Percentiles rank a stretch among this genome's conserved stretches.
These are phyloP conservation scores for Oryza rufipogon DNA, from an alignment of 176 grass and related monocot genomes.

Conservation along the genomic window DNA sequence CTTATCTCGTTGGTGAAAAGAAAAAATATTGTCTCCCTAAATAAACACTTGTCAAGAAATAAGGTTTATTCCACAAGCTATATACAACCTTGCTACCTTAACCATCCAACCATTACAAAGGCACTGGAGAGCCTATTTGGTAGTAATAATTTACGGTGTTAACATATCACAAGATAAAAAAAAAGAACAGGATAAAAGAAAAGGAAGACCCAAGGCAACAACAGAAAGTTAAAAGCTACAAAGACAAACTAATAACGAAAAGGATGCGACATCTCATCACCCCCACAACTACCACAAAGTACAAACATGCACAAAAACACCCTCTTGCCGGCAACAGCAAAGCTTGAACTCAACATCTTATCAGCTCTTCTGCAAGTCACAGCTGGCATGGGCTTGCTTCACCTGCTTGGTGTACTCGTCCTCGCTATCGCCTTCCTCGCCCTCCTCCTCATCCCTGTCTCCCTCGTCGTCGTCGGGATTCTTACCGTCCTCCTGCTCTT, in stretches of 20 bases:
- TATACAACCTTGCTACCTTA: constrained; percentile 30
- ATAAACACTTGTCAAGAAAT: not conserved
- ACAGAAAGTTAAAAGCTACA: not conserved
- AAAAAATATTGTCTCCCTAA: no score
- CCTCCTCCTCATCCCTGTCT: constrained; percentile 30
- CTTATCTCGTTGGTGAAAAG: no score
- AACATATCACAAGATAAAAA: not conserved
- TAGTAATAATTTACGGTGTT: constrained; percentile 46
- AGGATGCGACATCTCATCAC: constrained; percentile 19
- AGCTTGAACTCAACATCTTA: constrained; percentile 8
- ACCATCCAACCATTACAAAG: constrained; percentile 49
- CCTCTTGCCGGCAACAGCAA: not conserved
- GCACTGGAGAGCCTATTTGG: constrained; percentile 16
- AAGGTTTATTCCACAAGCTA: constrained; percentile 34
- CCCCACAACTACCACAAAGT: constrained; percentile 36
- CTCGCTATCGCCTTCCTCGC: constrained; percentile 58
- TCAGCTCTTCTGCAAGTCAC: constrained; percentile 60
- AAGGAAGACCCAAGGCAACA: not conserved
- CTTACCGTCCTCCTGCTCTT: constrained; percentile 67
- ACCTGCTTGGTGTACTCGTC: constrained; percentile 95
- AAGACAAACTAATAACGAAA: constrained; percentile 6
- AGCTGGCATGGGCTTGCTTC: constrained; percentile 86
- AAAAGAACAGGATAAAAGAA: not conserved
- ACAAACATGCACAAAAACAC: constrained; percentile 25
- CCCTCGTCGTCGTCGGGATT: constrained; percentile 48